A percentile compares a stretch with the other conserved stretches of the same genome.
phyloP scores from a whole-genome alignment of 306 rosid genomes.

The Nissolia schottii region DNA sequence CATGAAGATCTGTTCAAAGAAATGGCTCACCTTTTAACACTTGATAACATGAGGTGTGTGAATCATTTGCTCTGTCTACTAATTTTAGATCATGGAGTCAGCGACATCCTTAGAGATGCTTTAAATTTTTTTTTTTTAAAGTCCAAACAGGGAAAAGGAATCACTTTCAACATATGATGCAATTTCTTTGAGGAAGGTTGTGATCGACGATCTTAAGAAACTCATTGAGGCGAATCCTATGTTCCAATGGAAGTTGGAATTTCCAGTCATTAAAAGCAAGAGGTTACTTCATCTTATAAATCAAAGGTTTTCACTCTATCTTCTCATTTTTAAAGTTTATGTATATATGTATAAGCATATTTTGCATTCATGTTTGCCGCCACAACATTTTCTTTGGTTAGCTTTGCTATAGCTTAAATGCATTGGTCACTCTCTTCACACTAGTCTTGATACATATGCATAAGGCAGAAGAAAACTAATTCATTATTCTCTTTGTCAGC shows the following conservation, averaged over 20 bases:
- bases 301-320: slow-evolving; percentile 26
- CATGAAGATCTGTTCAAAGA: slow-evolving; percentile 8
- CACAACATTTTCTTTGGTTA: background rate
- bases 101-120: background rate
- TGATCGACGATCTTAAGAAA: background rate
- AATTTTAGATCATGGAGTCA: background rate
- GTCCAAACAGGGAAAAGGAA: slow-evolving; percentile 22
- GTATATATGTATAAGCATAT: background rate
- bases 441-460: background rate
- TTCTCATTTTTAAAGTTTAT: background rate
- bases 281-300: slow-evolving; percentile 20
- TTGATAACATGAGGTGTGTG: slow-evolving; percentile 25
- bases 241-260: background rate
- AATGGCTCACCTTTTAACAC: slow-evolving; percentile 18
- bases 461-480: slow-evolving; percentile 4
- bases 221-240: slow-evolving; percentile 15
- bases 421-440: background rate
- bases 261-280: background rate
- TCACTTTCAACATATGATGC: slow-evolving; percentile 9
- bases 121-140: background rate
- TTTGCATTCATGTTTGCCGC: background rate
- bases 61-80: background rate
- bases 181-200: slow-evolving; percentile 12
- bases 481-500: slow-evolving; percentile 20
- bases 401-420: background rate